A percentile compares a stretch with the other conserved stretches of the same genome.
phyloP scores from a whole-genome alignment of 169 alveolate species.

The Plasmodium coatneyi region DNA sequence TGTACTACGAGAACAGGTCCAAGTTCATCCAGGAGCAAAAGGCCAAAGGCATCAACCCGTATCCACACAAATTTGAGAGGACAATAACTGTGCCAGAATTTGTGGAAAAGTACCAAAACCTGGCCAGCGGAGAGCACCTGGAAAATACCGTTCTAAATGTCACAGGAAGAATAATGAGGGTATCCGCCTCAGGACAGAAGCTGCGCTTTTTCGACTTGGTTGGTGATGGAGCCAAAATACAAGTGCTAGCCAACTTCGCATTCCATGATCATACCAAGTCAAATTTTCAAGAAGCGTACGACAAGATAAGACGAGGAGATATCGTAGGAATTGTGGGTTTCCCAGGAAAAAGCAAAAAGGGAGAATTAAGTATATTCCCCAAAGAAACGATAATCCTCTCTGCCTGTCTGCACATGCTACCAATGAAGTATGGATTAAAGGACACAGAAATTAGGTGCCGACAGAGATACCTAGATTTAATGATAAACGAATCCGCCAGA shows the following conservation, averaged over 20 bases:
- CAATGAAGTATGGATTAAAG: slow-evolving; percentile 95
- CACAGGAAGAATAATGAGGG: slow-evolving; percentile 94
- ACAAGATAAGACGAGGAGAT: slow-evolving; percentile 80
- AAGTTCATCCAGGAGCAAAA: slow-evolving; percentile 79
- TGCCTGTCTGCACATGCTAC: slow-evolving; percentile 97
- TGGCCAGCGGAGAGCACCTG: slow-evolving; percentile 91
- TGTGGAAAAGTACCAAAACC: slow-evolving; percentile 87
- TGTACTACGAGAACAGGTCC: slow-evolving; percentile 80
- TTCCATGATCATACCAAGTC: slow-evolving; percentile 84
- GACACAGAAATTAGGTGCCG: slow-evolving; percentile 95
- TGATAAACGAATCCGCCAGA: slow-evolving; percentile 92
- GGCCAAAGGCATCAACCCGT: slow-evolving; percentile 76
- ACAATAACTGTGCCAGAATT: slow-evolving; percentile 90
- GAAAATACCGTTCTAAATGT: slow-evolving; percentile 87
- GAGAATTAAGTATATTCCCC: slow-evolving; percentile 97
- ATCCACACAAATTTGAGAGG: slow-evolving; percentile 87
- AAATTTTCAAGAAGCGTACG: slow-evolving; percentile 79
- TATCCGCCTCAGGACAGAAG: slow-evolving; percentile 92
- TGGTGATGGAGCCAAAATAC: slow-evolving; percentile 92
- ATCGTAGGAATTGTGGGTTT: slow-evolving; percentile 81
- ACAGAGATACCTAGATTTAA: slow-evolving; percentile 97
- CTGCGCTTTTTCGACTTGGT: slow-evolving; percentile 92
- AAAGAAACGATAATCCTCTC: slow-evolving; percentile 90
- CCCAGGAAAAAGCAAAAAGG: slow-evolving; percentile 95
- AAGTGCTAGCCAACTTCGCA: slow-evolving; percentile 90